Evolutionary conservation across 2,329 filamentous ascomycete genomes (phyloP), one percentile per base, ranked within the genome.

Genomic region (Penicillium capsulatum): DNA sequence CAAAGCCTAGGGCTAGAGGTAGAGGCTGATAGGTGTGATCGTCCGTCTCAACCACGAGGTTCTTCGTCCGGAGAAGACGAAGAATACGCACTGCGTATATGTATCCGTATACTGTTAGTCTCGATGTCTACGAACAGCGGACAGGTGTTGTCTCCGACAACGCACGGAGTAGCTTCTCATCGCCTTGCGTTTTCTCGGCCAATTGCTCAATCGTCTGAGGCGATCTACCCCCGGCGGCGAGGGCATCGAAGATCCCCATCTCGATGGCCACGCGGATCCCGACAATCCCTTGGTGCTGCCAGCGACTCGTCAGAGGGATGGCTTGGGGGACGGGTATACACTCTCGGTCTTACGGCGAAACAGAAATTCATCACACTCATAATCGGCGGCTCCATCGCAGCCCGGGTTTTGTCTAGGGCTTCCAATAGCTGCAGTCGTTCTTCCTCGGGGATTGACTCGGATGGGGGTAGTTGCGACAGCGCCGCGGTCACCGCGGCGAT

Each of bases 171-270:
- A 52, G 38, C 6, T 30, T 17, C 17, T 42, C 30, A 17, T 50
- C 49, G 1, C 49, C 51, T 19, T 48, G 44, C 1, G 36, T 43
- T 8, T 47, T 36, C 4, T 17, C 17, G 9, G 31, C 19, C 8
- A 57, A 38, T n/a, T 52, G 50, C 11, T 47, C 40, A 2, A 49
- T 4, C 2, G 35, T 42, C 35, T 51, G 26, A 2, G 45, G 38
- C 0, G n/a, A 19, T 7, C 31, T 29, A 9, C 42, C 24, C 1
- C 42, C 26, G 14, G 27, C 17, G 15, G 32, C 36, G 7, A 52
- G 49, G 3, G 51, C 44, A 29, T 56, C 49, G 31, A 56, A 54
- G 19, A 56, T 26, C 6, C 50, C 50, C 53, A 54, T 51, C 2
- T 48, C 53, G 11, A 44, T 38, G 3, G 46, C 46, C 11, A 48